Evolutionary conservation across 768 basidiomycete genomes (phyloP), one percentile per base, ranked within the genome.

Genomic region (Thelephora ganbajun): DNA sequence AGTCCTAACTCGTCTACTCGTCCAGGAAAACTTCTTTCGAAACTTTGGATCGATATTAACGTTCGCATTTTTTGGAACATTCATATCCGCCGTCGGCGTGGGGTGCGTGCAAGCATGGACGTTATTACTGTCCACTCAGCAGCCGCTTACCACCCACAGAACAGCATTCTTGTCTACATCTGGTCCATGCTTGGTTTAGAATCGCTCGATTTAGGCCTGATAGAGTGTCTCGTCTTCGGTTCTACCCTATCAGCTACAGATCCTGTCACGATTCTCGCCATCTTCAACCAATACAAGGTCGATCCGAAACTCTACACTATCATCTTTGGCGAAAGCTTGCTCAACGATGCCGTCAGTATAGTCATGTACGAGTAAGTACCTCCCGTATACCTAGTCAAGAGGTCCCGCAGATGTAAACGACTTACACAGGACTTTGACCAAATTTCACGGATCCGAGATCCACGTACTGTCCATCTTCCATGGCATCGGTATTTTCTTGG

Each of bases 291-390:
- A 56, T 87, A 94, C 69, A 96, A 97, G 61, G 93, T 98, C 56
- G 96, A 99, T 64, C 93, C 96, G 0, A 97, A 98, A 61, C 72
- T 99, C 7, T 98, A 98, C 67, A 85, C 82, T 41, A 77, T 98
- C 63, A 99, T 99, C 54, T 99, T 98, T 58, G 96, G 96, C 22
- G 96, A 98, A 64, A 87, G 83, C 64, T 72, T 99, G 50, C 67
- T 99, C 50, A 99, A 99, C 66, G 96, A 99, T 70, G 96, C 96
- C 16, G 96, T 98, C 59, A 91, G 89, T 74, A 98, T 98, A 69
- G 93, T 98, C 64, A 92, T 99, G 87, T 98, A 98, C 65, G 96
- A 99, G 92, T 97, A 62, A 72, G 92, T 84, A 51, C 2, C 26
- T 13, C 11, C 20, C 45, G 23, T 35, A 42, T 44, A 9, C 43